Evolutionary conservation across 192 early-diverging fungal species (phyloP).

Genomic region (Glomus cerebriforme): DNA sequence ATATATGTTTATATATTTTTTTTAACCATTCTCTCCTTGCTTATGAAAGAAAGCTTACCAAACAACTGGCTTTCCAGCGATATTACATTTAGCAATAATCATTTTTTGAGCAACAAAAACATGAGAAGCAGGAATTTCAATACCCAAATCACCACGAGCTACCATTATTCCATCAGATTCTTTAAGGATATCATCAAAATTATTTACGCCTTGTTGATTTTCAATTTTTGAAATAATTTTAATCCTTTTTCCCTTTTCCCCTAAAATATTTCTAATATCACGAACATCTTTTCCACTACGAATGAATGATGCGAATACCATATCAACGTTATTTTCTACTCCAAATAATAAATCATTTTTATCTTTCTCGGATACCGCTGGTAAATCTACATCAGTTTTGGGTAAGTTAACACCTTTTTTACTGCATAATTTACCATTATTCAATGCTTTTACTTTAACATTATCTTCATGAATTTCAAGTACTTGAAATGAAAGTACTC

Average conservation of each 20-base stretch:
- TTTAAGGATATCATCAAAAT: constrained; percentile 96
- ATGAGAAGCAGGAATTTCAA: constrained; percentile 93
- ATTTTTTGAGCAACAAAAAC: constrained; percentile 96
- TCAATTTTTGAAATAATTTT: constrained; percentile 98
- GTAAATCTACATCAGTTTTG: constrained; percentile 85
- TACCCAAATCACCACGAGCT: constrained; percentile 97
- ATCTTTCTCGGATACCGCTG: constrained; percentile 95
- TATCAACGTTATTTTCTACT: constrained; percentile 91
- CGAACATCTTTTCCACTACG: constrained; percentile 87
- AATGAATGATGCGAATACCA: constrained; percentile 96
- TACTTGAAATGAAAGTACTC: constrained; percentile 93
- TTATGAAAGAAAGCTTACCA: constrained; percentile 49
- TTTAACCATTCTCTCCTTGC: too few relatives aligned
- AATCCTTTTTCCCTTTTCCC: constrained; percentile 80
- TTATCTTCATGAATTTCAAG: constrained; percentile 61
- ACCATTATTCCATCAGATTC: constrained; percentile 98
- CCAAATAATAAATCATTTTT: constrained; percentile 89
- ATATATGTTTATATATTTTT: too few relatives aligned
- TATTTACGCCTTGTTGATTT: constrained; percentile 94
- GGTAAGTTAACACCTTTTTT: constrained; percentile 98
- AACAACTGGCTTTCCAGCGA: constrained; percentile 94
- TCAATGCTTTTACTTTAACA: constrained; percentile 74
- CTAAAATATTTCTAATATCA: constrained; percentile 86
- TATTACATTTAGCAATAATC: constrained; percentile 98
- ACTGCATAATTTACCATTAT: constrained; percentile 85